Evolutionary conservation across 129 eudicot species (phyloP).

Genomic region (Chrysanthemum seticuspe): DNA sequence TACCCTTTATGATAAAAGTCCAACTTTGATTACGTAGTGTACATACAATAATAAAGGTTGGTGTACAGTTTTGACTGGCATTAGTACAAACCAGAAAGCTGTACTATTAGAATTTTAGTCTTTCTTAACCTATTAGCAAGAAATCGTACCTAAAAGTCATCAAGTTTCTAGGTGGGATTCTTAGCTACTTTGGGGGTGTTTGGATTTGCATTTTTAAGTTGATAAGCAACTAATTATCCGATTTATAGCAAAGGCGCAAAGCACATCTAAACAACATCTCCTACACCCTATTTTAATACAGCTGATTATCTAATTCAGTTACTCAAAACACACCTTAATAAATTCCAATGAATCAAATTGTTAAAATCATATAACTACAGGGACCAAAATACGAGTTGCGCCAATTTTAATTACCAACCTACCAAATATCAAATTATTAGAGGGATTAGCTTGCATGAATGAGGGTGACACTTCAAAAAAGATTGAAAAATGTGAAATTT

Average conservation of each 20-base stretch:
- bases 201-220: not conserved
- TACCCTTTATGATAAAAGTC: constrained; percentile 12
- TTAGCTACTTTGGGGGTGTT: constrained; percentile 5
- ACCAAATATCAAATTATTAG: constrained; percentile 27
- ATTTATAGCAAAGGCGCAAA: too few species aligned
- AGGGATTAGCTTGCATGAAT: constrained; percentile 31
- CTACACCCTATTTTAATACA: not conserved
- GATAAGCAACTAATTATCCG: not conserved
- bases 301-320: not conserved
- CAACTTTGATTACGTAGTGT: constrained; percentile 12
- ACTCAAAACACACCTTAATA: not conserved
- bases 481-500: constrained; percentile 23
- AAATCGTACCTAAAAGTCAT: not conserved
- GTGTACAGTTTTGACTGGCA: constrained; percentile 3
- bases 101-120: constrained; percentile 4
- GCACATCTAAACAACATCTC: not conserved
- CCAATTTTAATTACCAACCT: constrained; percentile 12
- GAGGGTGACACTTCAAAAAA: constrained; percentile 31
- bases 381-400: not conserved
- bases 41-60: not conserved
- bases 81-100: constrained; percentile 5
- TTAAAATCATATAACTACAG: constrained; percentile 3
- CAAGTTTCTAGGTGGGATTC: not conserved
- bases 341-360: constrained; percentile 8
- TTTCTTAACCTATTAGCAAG: constrained; percentile 1